A percentile compares a stretch with the other conserved stretches of the same genome.
These are phyloP conservation scores for Blastobotrys niveus DNA, from an alignment of 1,139 yeast genomes.

Conservation along the genomic window DNA sequence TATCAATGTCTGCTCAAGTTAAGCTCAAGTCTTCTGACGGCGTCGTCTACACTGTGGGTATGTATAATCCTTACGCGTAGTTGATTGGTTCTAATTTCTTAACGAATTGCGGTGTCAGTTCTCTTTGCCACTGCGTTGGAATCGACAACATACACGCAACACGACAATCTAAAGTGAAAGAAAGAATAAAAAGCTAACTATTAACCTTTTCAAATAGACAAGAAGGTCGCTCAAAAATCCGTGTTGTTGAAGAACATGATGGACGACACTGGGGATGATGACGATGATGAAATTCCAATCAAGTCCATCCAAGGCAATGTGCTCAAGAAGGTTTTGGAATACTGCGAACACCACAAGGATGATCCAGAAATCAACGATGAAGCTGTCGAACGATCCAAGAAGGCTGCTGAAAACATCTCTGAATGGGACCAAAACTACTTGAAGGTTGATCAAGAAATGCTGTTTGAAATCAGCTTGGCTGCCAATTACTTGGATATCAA, in stretches of 20 bases:
- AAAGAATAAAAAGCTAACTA: no score
- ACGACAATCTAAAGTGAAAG: no score
- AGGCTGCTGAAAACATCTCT: constrained; percentile 47
- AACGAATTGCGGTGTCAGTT: no score
- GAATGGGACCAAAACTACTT: constrained; percentile 97
- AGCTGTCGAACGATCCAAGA: constrained; percentile 45
- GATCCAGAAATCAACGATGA: constrained; percentile 57
- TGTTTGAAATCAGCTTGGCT: constrained; percentile 91
- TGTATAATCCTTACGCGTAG: constrained; percentile 16
- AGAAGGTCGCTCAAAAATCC: constrained; percentile 85
- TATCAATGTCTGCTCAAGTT: constrained; percentile 26
- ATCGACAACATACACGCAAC: no score
- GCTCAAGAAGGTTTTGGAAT: constrained; percentile 84
- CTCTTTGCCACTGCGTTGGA: neutral
- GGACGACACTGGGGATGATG: constrained; percentile 54
- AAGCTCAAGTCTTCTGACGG: constrained; percentile 39
- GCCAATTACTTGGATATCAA: constrained; percentile 93
- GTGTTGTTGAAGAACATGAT: constrained; percentile 85
- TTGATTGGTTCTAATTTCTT: neutral
- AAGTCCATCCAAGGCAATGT: constrained; percentile 68
- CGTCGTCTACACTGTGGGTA: constrained; percentile 38
- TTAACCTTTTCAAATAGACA: no score
- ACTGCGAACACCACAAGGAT: constrained; percentile 96
- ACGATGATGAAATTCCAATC: constrained; percentile 79
- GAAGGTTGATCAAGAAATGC: constrained; percentile 97